Percentiles rank a stretch among this genome's conserved stretches.
Conservation (phyloP, 2,329 filamentous ascomycete genomes). For the Diplodia mutila region DNA sequence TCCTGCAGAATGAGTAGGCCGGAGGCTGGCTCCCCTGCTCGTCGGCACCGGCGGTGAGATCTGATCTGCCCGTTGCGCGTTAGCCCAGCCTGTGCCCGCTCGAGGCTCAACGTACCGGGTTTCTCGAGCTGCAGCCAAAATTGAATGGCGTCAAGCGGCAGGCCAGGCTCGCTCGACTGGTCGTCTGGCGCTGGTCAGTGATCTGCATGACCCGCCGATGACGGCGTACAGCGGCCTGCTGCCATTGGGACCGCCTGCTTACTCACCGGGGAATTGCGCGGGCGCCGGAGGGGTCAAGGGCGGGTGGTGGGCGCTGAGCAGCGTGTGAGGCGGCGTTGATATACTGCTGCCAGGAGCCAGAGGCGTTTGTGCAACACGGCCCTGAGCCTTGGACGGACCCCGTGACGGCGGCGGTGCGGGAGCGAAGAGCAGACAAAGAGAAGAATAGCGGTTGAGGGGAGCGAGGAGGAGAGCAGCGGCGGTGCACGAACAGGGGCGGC, state of each 20-base stretch:
- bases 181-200: constrained; percentile 24
- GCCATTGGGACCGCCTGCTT: constrained; percentile 5
- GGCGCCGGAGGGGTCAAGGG: not conserved
- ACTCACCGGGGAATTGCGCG: constrained; percentile 7
- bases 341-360: constrained; percentile 15
- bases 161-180: constrained; percentile 19
- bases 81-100: constrained; percentile 21
- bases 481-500: not conserved
- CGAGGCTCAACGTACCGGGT: constrained; percentile 26
- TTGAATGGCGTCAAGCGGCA: constrained; percentile 25
- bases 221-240: constrained; percentile 14
- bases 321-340: constrained; percentile 23
- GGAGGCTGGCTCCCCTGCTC: constrained; percentile 12
- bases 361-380: constrained; percentile 38
- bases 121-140: constrained; percentile 27
- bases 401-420: constrained; percentile 37
- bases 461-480: not conserved
- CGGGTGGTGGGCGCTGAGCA: constrained; percentile 1
- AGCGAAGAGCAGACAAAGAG: constrained; percentile 7
- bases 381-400: constrained; percentile 35
- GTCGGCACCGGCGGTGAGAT: constrained; percentile 22
- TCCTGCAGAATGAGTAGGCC: constrained; percentile 22
- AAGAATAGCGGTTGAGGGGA: not conserved
- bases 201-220: constrained; percentile 22
- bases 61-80: constrained; percentile 22